phyloP scores from a whole-genome alignment of 352 stramenopile genomes.

The Phytophthora agathidicida region DNA sequence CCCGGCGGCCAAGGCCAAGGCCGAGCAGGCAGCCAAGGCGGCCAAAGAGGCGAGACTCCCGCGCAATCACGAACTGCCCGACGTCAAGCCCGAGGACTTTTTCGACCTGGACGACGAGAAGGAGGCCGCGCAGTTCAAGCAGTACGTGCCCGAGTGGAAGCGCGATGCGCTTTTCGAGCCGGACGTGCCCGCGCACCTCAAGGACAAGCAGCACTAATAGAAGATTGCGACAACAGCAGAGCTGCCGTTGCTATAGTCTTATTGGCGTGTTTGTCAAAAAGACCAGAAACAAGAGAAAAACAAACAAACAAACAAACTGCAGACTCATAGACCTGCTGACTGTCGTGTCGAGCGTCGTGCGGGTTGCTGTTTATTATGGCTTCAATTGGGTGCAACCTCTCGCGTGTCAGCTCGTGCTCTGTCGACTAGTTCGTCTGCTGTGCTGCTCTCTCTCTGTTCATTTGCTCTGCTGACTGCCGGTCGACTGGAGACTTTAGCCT shows the following conservation, averaged over 20 bases:
- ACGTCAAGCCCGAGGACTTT: conserved; percentile 55
- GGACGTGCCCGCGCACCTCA: conserved; percentile 64
- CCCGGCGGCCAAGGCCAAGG: conserved; percentile 41
- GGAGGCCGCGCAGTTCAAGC: conserved; percentile 71
- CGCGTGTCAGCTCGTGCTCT: background rate
- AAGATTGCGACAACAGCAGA: background rate
- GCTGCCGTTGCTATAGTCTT: conserved; percentile 2
- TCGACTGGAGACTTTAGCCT: background rate
- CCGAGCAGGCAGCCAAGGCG: conserved; percentile 38
- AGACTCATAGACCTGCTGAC: conserved; percentile 1
- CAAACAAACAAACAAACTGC: conserved; percentile 10
- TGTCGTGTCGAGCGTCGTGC: conserved; percentile 5
- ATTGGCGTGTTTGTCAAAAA: conserved; percentile 24
- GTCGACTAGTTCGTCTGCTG: background rate
- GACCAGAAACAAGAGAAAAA: conserved; percentile 21
- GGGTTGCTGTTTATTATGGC: conserved; percentile 22
- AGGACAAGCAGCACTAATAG: conserved; percentile 44
- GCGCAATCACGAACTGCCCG: conserved; percentile 29
- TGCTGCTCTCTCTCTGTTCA: background rate
- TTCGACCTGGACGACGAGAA: conserved; percentile 69
- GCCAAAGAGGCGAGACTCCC: conserved; percentile 43
- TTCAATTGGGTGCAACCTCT: conserved; percentile 12
- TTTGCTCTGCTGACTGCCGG: background rate
- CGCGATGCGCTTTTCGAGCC: conserved; percentile 77
- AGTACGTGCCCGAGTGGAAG: conserved; percentile 88